A percentile compares a stretch with the other conserved stretches of the same genome.
Conservation (phyloP, 371 early-diverging fungal genomes). For the Apophysomyces trapeziformis region DNA sequence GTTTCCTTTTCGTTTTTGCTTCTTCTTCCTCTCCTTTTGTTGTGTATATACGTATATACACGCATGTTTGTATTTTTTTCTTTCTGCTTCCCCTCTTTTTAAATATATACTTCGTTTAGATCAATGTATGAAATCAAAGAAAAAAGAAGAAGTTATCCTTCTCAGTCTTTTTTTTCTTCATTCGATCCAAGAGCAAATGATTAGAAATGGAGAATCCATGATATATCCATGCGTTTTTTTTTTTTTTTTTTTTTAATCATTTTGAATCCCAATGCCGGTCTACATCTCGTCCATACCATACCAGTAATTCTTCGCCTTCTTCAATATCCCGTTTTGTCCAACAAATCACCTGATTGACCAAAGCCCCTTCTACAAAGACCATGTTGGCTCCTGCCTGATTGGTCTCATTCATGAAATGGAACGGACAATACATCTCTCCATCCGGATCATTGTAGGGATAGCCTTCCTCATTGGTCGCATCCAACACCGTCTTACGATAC, state of each 20-base stretch:
- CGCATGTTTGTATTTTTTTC: not conserved
- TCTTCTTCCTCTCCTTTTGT: not conserved
- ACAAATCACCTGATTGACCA: conserved; percentile 83
- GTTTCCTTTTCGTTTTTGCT: not conserved
- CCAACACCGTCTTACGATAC: conserved; percentile 68
- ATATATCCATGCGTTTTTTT: not conserved
- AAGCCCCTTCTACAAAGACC: conserved; percentile 71
- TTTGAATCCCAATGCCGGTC: conserved; percentile 38
- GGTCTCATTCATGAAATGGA: conserved; percentile 86
- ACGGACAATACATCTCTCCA: conserved; percentile 75
- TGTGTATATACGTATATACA: not conserved
- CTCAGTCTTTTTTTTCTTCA: too few species aligned
- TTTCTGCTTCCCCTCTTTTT: not conserved
- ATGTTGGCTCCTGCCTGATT: conserved; percentile 59
- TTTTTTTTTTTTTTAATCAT: not conserved
- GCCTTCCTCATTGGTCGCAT: conserved; percentile 72
- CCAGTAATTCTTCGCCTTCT: conserved; percentile 77
- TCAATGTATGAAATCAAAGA: too few species aligned
- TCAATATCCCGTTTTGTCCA: conserved; percentile 68
- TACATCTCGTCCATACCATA: conserved; percentile 67
- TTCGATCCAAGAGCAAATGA: too few species aligned
- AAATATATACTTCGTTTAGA: not conserved
- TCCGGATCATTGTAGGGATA: conserved; percentile 63
- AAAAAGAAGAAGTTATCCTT: too few species aligned
- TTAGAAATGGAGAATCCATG: too few species aligned